A percentile compares a stretch with the other conserved stretches of the same genome.
phyloP scores from a whole-genome alignment of 2,329 filamentous ascomycete genomes.

The Ophiostoma ips region DNA sequence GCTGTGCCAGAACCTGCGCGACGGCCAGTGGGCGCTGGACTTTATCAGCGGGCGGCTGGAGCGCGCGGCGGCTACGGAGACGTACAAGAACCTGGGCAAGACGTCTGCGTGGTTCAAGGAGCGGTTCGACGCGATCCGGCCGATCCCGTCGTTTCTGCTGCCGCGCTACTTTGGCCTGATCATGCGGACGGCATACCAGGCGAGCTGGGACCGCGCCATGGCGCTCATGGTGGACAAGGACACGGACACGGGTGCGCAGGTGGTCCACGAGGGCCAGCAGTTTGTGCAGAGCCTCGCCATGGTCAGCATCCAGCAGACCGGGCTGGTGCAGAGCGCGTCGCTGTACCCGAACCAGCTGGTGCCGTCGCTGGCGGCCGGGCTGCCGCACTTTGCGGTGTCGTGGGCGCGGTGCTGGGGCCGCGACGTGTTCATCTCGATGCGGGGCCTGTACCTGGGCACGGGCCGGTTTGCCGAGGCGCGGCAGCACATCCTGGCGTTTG shows the following conservation, averaged over 20 bases:
- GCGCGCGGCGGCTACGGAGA: slow-evolving; percentile 48
- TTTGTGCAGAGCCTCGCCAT: slow-evolving; percentile 82
- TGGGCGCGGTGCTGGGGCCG: slow-evolving; percentile 97
- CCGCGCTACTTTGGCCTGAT: slow-evolving; percentile 89
- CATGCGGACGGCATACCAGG: slow-evolving; percentile 74
- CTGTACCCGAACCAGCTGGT: slow-evolving; percentile 76
- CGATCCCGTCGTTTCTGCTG: slow-evolving; percentile 74
- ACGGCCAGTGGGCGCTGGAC: slow-evolving; percentile 86
- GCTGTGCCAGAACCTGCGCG: slow-evolving; percentile 79
- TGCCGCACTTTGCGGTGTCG: slow-evolving; percentile 85
- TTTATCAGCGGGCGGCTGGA: slow-evolving; percentile 72
- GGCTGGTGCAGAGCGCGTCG: slow-evolving; percentile 78
- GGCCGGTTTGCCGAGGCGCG: slow-evolving; percentile 78
- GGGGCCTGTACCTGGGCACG: slow-evolving; percentile 82
- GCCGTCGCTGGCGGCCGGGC: slow-evolving; percentile 75
- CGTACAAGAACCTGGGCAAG: slow-evolving; percentile 47
- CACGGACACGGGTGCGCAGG: not conserved
- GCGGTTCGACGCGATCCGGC: slow-evolving; percentile 73
- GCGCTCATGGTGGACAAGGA: slow-evolving; percentile 62
- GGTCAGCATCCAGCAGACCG: slow-evolving; percentile 84
- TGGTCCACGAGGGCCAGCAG: slow-evolving; percentile 62
- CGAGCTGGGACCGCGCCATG: slow-evolving; percentile 64
- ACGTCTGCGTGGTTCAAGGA: slow-evolving; percentile 68
- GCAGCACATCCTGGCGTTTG: slow-evolving; percentile 90
- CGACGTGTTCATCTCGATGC: slow-evolving; percentile 90